Evolutionary conservation across 1,284 basidiomycete genomes (phyloP).

Genomic region (Trichosporon coremiiforme): DNA sequence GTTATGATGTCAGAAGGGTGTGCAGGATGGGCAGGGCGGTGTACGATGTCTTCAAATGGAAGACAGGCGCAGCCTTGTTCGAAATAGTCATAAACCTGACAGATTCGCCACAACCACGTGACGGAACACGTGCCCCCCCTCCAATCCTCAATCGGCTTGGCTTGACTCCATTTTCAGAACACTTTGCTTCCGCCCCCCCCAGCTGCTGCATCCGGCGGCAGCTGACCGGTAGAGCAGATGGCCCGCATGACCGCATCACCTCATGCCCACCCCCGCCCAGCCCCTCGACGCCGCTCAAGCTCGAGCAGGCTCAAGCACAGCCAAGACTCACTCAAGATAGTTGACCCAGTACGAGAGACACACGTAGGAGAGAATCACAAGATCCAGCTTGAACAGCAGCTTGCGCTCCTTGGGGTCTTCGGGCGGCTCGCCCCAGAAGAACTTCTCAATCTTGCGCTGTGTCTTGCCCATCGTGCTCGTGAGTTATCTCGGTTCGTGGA

Average conservation of each 20-base stretch:
- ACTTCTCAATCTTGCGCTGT: slow-evolving; percentile 39
- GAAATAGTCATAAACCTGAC: neutral
- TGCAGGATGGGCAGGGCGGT: too few species aligned
- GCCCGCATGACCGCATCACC: slow-evolving; percentile 1
- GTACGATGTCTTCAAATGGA: too few species aligned
- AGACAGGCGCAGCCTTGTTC: too few species aligned
- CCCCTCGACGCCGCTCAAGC: neutral
- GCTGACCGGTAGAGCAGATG: neutral
- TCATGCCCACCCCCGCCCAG: neutral
- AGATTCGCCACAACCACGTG: neutral
- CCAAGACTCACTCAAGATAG: slow-evolving; percentile 25
- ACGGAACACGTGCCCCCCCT: neutral
- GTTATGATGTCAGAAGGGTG: too few species aligned
- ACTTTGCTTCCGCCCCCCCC: neutral
- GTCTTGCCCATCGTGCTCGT: slow-evolving; percentile 32
- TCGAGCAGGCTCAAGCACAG: neutral
- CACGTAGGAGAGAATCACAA: slow-evolving; percentile 46
- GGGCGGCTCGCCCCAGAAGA: slow-evolving; percentile 47
- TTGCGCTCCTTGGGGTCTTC: slow-evolving; percentile 39
- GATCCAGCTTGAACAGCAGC: slow-evolving; percentile 46
- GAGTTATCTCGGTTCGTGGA: neutral
- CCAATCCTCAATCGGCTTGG: neutral
- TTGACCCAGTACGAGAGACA: slow-evolving; percentile 27
- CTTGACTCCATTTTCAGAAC: neutral
- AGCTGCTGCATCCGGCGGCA: neutral